Percentiles rank a stretch among this genome's conserved stretches.
Conservation (phyloP, 768 basidiomycete genomes). For the Crepidotus variabilis region DNA sequence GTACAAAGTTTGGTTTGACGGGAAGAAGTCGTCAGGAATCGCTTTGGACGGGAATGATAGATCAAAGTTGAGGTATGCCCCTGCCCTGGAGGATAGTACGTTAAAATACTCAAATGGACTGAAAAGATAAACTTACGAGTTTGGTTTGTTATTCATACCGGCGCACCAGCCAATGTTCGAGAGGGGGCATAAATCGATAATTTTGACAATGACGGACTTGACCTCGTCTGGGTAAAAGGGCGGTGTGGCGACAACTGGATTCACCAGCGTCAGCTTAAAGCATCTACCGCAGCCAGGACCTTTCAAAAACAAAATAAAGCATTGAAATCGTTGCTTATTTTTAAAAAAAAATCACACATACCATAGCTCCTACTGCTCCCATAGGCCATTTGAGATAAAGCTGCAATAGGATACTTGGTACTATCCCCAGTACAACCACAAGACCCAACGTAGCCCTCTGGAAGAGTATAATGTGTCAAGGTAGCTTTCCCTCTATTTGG, state of each 20-base stretch:
- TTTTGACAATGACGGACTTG: slow-evolving; percentile 68
- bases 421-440: slow-evolving; percentile 74
- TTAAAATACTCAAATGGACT: neutral
- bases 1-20: slow-evolving; percentile 63
- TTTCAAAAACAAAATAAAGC: slow-evolving; percentile 14
- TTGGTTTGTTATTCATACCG: slow-evolving; percentile 56
- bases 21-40: slow-evolving; percentile 72
- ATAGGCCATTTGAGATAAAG: slow-evolving; percentile 75
- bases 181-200: slow-evolving; percentile 77
- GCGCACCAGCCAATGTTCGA: slow-evolving; percentile 66
- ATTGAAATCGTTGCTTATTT: neutral
- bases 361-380: slow-evolving; percentile 71
- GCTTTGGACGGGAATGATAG: slow-evolving; percentile 72
- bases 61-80: slow-evolving; percentile 76
- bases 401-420: slow-evolving; percentile 75
- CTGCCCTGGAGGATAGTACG: slow-evolving; percentile 41
- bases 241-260: slow-evolving; percentile 62
- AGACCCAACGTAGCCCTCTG: slow-evolving; percentile 55
- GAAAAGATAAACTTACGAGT: slow-evolving; percentile 45
- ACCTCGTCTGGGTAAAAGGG: slow-evolving; percentile 62
- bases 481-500: slow-evolving; percentile 61
- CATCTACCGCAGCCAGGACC: slow-evolving; percentile 76
- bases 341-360: slow-evolving; percentile 13
- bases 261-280: slow-evolving; percentile 72
- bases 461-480: slow-evolving; percentile 71